These are phyloP conservation scores for Calamus simplicifolius DNA, from an alignment of 176 grass and related monocot species.

Conservation along the genomic window DNA sequence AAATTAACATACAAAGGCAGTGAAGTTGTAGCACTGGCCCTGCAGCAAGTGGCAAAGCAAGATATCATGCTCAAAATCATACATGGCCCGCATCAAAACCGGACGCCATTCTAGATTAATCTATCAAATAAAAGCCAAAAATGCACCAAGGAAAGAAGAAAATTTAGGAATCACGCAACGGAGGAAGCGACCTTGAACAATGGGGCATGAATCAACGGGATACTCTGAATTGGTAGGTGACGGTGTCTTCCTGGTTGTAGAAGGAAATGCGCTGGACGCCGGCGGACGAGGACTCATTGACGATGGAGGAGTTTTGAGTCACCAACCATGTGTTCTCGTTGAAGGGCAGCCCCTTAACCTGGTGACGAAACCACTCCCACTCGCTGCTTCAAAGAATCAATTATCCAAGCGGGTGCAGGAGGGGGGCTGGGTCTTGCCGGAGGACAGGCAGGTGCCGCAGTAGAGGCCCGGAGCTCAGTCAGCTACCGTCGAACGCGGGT, in stretches of 20 bases:
- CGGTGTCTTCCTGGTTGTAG: conserved; percentile 93
- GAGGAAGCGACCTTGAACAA: neutral
- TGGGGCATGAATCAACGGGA: neutral
- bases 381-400: no score
- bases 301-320: conserved; percentile 89
- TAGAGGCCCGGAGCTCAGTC: conserved; percentile 66
- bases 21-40: conserved; percentile 25
- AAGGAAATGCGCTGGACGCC: conserved; percentile 80
- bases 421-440: conserved; percentile 37
- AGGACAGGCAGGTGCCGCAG: conserved; percentile 68
- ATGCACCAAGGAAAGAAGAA: neutral
- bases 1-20: conserved; percentile 25
- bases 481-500: conserved; percentile 46
- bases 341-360: conserved; percentile 79
- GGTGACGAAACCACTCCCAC: neutral
- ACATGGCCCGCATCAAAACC: conserved; percentile 33
- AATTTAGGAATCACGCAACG: no score
- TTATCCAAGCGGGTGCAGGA: conserved; percentile 40
- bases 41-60: conserved; percentile 36
- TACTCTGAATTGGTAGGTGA: conserved; percentile 86
- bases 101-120: conserved; percentile 18
- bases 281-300: conserved; percentile 61
- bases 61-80: conserved; percentile 25
- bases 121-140: neutral
- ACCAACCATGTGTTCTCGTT: conserved; percentile 90